Percentiles rank a stretch among this genome's conserved stretches.
Evolutionary conservation across 345 rosid genomes (phyloP).

Genomic region (Populus deltoides): DNA sequence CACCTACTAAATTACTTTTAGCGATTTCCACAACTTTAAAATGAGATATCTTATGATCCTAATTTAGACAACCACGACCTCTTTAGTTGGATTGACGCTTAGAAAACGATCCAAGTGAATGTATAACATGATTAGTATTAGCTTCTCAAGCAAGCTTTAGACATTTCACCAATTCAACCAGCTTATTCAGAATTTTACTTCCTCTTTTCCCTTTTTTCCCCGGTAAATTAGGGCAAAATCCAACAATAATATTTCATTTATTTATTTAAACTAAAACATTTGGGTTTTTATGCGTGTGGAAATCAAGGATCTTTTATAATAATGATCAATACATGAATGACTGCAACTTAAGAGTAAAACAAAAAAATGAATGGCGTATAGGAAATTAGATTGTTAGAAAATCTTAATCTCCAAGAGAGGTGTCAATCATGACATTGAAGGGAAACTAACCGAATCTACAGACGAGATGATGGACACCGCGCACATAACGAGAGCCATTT

Average conservation of each 20-base stretch:
- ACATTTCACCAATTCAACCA: not conserved
- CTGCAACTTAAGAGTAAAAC: not conserved
- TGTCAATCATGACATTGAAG: not conserved
- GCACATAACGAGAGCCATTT: constrained; percentile 92
- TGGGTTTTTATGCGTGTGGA: not conserved
- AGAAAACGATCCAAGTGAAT: not conserved
- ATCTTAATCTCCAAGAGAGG: not conserved
- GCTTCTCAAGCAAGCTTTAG: not conserved
- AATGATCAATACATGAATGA: not conserved
- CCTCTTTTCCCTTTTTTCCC: not conserved
- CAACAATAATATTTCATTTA: not conserved
- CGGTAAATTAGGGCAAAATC: not conserved
- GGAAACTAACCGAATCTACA: constrained; percentile 79
- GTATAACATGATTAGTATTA: not conserved
- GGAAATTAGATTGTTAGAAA: not conserved
- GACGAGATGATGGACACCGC: constrained; percentile 75
- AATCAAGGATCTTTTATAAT: not conserved
- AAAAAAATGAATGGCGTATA: not conserved
- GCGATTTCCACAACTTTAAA: not conserved
- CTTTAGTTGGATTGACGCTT: not conserved
- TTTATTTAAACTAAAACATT: not conserved
- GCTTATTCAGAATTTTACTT: not conserved
- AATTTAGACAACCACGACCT: not conserved
- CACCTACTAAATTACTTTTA: too few species aligned
- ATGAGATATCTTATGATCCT: not conserved